Conservation (phyloP, 306 rosid genomes). For the Oxytropis ochrocephala region DNA sequence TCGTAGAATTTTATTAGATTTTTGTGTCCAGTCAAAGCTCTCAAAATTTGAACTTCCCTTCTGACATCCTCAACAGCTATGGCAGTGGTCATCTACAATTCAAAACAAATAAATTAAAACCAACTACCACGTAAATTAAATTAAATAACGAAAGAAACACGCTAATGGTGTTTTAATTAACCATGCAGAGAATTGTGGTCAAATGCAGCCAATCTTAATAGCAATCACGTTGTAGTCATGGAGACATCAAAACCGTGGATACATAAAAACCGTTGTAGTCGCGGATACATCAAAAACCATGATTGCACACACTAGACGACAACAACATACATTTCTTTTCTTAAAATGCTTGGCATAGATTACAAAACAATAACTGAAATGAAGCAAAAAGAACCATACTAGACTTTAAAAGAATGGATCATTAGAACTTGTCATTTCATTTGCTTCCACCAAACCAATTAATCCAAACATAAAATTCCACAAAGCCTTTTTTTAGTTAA, state of each 20-base stretch:
- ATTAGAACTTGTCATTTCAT: not conserved
- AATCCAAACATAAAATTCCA: not conserved
- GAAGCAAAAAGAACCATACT: not conserved
- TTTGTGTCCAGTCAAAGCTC: conserved; percentile 76
- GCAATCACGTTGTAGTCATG: too few relatives aligned
- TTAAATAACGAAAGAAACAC: not conserved
- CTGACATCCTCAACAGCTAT: conserved; percentile 96
- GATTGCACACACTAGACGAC: too few relatives aligned
- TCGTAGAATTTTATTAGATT: conserved; percentile 72
- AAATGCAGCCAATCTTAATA: too few relatives aligned
- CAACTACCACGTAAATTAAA: not conserved
- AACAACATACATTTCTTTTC: too few relatives aligned
- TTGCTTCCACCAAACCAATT: too few relatives aligned
- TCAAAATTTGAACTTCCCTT: conserved; percentile 91
- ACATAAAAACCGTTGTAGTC: too few relatives aligned
- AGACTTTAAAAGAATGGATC: not conserved
- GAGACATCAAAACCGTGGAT: too few relatives aligned
- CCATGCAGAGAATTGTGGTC: not conserved
- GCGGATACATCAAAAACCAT: too few relatives aligned
- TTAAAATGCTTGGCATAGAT: not conserved
- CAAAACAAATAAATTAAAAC: not conserved
- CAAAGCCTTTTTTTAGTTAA: too few relatives aligned
- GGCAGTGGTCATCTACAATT: conserved; percentile 82
- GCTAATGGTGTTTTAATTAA: not conserved
- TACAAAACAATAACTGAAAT: not conserved